Conservation (phyloP, 1,284 basidiomycete species). For the Thecaphora frezii region DNA sequence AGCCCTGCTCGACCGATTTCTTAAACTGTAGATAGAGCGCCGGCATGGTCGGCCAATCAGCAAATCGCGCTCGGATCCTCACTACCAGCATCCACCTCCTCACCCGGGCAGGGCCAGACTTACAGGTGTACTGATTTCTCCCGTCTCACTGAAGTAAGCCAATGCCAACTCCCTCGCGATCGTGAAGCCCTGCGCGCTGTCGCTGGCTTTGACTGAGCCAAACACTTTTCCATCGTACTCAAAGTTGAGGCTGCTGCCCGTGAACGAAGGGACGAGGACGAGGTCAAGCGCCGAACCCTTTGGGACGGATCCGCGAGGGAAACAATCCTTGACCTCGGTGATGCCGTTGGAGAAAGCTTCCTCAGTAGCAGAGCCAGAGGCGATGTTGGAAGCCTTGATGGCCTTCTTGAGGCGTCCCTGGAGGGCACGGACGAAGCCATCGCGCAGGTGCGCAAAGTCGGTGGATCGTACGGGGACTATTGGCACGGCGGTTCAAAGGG, state of each 20-base stretch:
- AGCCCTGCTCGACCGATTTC: constrained; percentile 19
- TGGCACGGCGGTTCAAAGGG: constrained; percentile 4
- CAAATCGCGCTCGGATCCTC: not conserved
- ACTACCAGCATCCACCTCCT: too few species aligned
- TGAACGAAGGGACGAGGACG: constrained; percentile 22
- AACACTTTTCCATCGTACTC: constrained; percentile 37
- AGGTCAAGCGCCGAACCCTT: constrained; percentile 62
- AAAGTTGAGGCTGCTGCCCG: constrained; percentile 17
- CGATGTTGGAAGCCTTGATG: constrained; percentile 17
- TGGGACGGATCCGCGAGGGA: constrained; percentile 61
- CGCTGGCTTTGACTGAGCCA: constrained; percentile 19
- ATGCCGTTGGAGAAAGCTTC: constrained; percentile 54
- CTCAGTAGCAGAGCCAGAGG: constrained; percentile 9
- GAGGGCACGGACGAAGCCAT: constrained; percentile 76
- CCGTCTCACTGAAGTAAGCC: constrained; percentile 52
- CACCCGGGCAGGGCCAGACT: too few species aligned
- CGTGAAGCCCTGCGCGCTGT: constrained; percentile 10
- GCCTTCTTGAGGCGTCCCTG: constrained; percentile 68
- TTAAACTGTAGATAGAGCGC: constrained; percentile 13
- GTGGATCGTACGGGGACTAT: constrained; percentile 79
- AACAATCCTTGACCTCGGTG: constrained; percentile 61
- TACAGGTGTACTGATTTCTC: constrained; percentile 33
- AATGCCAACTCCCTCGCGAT: constrained; percentile 45
- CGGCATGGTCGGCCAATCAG: too few species aligned
- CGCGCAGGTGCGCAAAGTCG: constrained; percentile 77